These are phyloP conservation scores for Dipodascus albidus DNA, from an alignment of 805 yeast species.

Conservation along the genomic window DNA sequence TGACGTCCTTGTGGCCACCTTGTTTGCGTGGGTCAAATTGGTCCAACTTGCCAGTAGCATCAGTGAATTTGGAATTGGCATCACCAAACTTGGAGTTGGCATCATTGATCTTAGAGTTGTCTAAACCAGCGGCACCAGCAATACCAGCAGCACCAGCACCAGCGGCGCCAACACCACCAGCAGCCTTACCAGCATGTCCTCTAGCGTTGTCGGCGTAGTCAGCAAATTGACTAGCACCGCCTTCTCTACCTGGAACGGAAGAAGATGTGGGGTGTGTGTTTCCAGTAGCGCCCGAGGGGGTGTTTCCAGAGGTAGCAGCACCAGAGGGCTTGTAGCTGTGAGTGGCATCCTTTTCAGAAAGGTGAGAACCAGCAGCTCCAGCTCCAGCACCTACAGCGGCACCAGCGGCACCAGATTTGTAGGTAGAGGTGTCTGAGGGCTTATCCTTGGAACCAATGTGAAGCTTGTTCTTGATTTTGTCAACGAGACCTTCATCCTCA, in stretches of 20 bases:
- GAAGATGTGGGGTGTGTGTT: neutral
- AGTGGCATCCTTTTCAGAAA: too few relatives aligned
- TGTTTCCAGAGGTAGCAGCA: neutral
- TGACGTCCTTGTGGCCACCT: neutral
- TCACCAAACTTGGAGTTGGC: neutral
- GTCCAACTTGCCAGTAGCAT: neutral
- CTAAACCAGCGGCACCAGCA: neutral
- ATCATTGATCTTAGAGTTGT: neutral
- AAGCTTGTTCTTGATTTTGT: neutral
- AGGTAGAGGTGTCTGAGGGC: neutral
- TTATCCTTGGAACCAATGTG: neutral
- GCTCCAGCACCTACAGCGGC: neutral
- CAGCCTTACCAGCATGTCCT: neutral
- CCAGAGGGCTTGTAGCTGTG: neutral
- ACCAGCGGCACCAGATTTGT: neutral
- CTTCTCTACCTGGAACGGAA: neutral
- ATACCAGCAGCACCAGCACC: slow-evolving; percentile 3
- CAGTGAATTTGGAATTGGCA: neutral
- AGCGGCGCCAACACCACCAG: slow-evolving; percentile 5
- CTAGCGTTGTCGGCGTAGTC: neutral
- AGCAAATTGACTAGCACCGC: neutral
- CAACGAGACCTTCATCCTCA: neutral
- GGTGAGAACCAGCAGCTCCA: neutral
- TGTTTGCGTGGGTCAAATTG: neutral
- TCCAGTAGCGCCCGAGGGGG: neutral